These are phyloP conservation scores for Leccinellum luteum DNA, from an alignment of 768 basidiomycete species.

Conservation along the genomic window DNA sequence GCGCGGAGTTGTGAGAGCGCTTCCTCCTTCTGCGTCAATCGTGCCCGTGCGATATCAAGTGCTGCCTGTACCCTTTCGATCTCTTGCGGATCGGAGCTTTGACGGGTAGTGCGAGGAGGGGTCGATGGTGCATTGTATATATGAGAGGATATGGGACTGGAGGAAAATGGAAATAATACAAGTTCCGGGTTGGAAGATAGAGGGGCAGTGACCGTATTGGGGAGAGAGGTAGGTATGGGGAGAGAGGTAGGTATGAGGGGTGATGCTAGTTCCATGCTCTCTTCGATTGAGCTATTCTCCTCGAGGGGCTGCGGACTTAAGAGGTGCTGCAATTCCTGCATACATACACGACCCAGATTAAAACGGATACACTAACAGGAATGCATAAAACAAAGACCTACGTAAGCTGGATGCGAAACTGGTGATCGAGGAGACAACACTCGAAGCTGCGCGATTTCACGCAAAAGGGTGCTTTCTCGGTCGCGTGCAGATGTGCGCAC, in stretches of 20 bases:
- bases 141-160: slow-evolving; percentile 19
- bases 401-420: neutral
- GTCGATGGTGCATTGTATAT: neutral
- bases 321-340: slow-evolving; percentile 5
- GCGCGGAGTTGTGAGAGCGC: slow-evolving; percentile 17
- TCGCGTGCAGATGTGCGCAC: slow-evolving; percentile 19
- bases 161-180: slow-evolving; percentile 20
- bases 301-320: slow-evolving; percentile 29
- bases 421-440: slow-evolving; percentile 1
- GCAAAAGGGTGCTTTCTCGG: slow-evolving; percentile 35
- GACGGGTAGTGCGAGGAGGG: neutral
- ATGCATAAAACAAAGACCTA: slow-evolving; percentile 1
- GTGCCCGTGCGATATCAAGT: slow-evolving; percentile 20
- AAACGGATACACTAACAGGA: neutral
- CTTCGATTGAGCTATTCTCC: slow-evolving; percentile 34
- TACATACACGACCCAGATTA: neutral
- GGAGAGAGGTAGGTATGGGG: slow-evolving; percentile 36
- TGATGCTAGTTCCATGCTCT: slow-evolving; percentile 53
- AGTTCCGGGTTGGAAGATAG: neutral
- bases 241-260: slow-evolving; percentile 42
- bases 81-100: slow-evolving; percentile 14
- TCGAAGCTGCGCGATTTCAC: slow-evolving; percentile 27
- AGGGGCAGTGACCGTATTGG: slow-evolving; percentile 5
- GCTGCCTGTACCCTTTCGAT: slow-evolving; percentile 21
- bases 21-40: slow-evolving; percentile 23